Conservation (phyloP, 345 rosid genomes). For the Gossypium sturtianum region DNA sequence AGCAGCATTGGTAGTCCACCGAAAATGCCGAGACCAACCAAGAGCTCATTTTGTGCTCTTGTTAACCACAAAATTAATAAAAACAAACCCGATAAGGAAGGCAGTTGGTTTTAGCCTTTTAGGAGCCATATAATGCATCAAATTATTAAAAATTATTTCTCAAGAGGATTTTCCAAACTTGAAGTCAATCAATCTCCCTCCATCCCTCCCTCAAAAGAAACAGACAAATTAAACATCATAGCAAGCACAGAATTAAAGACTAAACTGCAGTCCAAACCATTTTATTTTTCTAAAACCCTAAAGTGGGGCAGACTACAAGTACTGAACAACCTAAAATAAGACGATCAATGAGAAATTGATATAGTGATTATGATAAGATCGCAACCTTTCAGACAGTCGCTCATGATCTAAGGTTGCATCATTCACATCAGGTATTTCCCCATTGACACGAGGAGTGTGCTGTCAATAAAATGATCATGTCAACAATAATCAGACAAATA, state of each 20-base stretch:
- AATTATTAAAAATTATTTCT: not conserved
- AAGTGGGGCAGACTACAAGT: not conserved
- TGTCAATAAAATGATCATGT: constrained; percentile 37
- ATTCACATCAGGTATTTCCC: constrained; percentile 67
- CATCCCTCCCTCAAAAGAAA: not conserved
- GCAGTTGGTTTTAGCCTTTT: not conserved
- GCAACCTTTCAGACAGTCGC: constrained; percentile 83
- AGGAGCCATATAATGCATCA: not conserved
- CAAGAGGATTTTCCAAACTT: not conserved
- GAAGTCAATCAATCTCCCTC: not conserved
- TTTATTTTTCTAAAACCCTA: not conserved
- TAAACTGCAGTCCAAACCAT: not conserved
- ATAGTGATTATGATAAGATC: constrained; percentile 7
- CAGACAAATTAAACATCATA: not conserved
- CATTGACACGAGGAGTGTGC: constrained; percentile 89
- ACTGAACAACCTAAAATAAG: not conserved
- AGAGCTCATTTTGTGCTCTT: not conserved
- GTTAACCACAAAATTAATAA: not conserved
- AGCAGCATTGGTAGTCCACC: too few relatives aligned
- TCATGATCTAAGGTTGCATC: constrained; percentile 90
- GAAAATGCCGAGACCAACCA: too few relatives aligned
- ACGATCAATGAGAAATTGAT: constrained; percentile 9
- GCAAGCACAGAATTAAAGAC: not conserved
- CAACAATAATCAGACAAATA: not conserved
- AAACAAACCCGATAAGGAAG: not conserved